Base-by-base conservation (phyloP, 2,329 filamentous ascomycete genomes). In the Aureobasidium sp. region DNA sequence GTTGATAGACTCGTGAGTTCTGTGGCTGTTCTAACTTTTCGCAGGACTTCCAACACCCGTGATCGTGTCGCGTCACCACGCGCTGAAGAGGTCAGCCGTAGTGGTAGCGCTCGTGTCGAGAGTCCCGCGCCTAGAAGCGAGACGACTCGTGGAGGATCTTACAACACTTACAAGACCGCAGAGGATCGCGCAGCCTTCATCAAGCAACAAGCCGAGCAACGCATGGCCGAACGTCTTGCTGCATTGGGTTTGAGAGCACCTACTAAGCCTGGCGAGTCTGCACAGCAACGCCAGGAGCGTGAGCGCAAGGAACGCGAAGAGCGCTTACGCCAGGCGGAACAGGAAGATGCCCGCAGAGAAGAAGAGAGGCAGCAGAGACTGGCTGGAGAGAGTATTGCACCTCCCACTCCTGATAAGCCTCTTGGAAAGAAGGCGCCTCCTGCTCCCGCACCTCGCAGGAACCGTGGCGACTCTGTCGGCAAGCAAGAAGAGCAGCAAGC, bases 181-280 rank as follows among this genome's bases (percentile, higher is more conserved):
- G 92, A 97, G 74, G 93, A 99, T 70, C 86, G 94, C 61, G 91
- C 95, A 39, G 91, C 93, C 5, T 96, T 95, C 70, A 97, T 97
- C 71, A 96, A 95, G 73, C 92, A 97, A 74, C 93, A 97, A 73
- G 95, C 94, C 9, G 92, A 97, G 74, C 90, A 93, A 72, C 90
- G 93, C 64, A 97, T 99, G 88, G 93, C 94, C 39, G 94, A 97
- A 75, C 87, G 94, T 64, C 84, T 99, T 70, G 94, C 94, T 64
- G 93, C 93, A 51, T 84, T 97, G 64, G 94, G 94, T 39, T 88
- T 99, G 72, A 96, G 91, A 74, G 86, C 91, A 34, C 88, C 90
- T 6, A 80, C 81, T 20, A 95, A 95, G 71, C 66, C 69, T 42
- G 87, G 88, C 3, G 94, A 99, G 77, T 89, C 86, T 34, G 79